Percentiles rank a stretch among this genome's conserved stretches.
phyloP scores from a whole-genome alignment of 768 basidiomycete genomes.

The Mycena amicta region DNA sequence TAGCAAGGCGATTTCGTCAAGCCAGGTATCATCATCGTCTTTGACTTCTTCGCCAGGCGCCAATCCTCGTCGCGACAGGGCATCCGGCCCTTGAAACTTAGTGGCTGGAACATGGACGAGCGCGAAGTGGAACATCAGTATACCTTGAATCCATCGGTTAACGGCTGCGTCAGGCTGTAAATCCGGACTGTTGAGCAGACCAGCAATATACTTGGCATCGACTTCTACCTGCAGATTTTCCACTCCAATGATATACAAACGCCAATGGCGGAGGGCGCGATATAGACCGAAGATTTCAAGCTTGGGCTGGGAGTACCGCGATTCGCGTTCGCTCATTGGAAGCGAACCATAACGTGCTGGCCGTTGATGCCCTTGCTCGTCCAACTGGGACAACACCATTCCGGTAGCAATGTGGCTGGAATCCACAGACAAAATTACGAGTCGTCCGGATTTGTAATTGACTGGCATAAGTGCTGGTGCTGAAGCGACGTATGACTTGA shows the following conservation, averaged over 20 bases:
- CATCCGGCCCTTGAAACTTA: conserved; percentile 39
- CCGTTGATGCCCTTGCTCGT: conserved; percentile 24
- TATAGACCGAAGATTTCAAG: too few relatives aligned
- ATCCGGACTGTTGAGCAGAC: too few relatives aligned
- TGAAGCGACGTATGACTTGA: conserved; percentile 11
- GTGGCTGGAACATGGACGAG: too few relatives aligned
- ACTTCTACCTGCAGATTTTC: too few relatives aligned
- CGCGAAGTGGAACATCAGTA: too few relatives aligned
- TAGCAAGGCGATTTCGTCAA: too few relatives aligned
- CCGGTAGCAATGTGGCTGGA: conserved; percentile 31
- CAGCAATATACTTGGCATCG: too few relatives aligned
- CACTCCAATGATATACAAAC: too few relatives aligned
- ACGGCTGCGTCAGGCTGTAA: too few relatives aligned
- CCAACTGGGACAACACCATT: conserved; percentile 33
- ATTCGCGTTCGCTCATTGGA: too few relatives aligned
- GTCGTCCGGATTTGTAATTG: conserved; percentile 29
- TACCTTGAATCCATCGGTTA: too few relatives aligned
- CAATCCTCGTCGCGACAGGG: conserved; percentile 30
- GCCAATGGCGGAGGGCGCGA: too few relatives aligned
- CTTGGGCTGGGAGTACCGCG: conserved; percentile 24
- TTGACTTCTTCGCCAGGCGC: conserved; percentile 24
- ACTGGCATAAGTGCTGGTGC: conserved; percentile 31
- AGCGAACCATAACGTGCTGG: conserved; percentile 33
- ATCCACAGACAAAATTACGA: conserved; percentile 36
- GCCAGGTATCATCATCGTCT: conserved; percentile 24